Percentiles rank a stretch among this genome's conserved stretches.
Conservation (phyloP, 2,329 filamentous ascomycete genomes). For the Purpureocillium takamizusanense region DNA sequence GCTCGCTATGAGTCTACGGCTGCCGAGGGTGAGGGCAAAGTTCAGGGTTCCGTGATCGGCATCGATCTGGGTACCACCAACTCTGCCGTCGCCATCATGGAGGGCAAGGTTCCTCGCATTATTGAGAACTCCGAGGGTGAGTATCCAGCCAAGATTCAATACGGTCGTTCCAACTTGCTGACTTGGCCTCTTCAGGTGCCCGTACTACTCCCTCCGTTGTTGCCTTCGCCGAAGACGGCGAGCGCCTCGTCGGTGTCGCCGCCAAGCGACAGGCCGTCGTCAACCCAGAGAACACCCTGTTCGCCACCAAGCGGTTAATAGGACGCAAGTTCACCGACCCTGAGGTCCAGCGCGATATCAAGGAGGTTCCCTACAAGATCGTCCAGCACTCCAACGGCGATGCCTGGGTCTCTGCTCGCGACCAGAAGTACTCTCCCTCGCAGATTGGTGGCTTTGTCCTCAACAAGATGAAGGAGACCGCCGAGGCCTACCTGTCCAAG, state of each 20-base stretch:
- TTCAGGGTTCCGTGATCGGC: slow-evolving; percentile 93
- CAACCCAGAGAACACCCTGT: slow-evolving; percentile 97
- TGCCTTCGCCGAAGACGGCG: slow-evolving; percentile 89
- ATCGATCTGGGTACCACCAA: slow-evolving; percentile 98
- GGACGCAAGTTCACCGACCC: slow-evolving; percentile 91
- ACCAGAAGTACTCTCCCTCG: slow-evolving; percentile 95
- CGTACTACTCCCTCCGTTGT: slow-evolving; percentile 65
- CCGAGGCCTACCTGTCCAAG: slow-evolving; percentile 86
- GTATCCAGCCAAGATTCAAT: background rate
- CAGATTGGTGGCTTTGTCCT: slow-evolving; percentile 95
- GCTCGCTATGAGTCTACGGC: slow-evolving; percentile 66
- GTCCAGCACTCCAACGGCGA: slow-evolving; percentile 94
- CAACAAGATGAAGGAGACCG: slow-evolving; percentile 99
- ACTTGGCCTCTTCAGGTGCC: slow-evolving; percentile 17
- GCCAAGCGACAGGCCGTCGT: slow-evolving; percentile 97
- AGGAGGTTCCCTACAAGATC: slow-evolving; percentile 98
- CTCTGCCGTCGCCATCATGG: slow-evolving; percentile 95
- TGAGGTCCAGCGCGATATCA: slow-evolving; percentile 93
- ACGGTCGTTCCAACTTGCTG: background rate
- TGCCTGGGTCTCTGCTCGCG: slow-evolving; percentile 89
- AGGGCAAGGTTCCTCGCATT: slow-evolving; percentile 90
- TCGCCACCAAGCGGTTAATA: slow-evolving; percentile 97
- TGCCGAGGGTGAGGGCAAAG: slow-evolving; percentile 53
- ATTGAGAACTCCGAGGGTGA: slow-evolving; percentile 96
- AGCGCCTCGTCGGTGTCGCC: slow-evolving; percentile 92